Evolutionary conservation across 1,284 basidiomycete species (phyloP).

Genomic region (Blastosporella zonata): DNA sequence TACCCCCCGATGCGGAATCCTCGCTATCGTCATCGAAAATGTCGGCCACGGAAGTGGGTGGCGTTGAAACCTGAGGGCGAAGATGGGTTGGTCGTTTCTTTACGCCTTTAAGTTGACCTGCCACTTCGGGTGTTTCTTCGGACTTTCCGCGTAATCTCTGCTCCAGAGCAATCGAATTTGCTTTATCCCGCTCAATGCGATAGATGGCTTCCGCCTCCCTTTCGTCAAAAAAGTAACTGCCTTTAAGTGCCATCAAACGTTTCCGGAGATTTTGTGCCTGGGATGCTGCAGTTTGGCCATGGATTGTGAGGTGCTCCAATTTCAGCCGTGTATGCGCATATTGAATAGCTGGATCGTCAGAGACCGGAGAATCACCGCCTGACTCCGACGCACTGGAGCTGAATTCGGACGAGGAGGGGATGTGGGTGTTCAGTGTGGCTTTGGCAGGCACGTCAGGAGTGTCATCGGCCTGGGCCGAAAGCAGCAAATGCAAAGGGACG

Average conservation of each 20-base stretch:
- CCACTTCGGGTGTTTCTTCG: slow-evolving; percentile 2
- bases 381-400: slow-evolving; percentile 22
- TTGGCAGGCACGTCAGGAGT: slow-evolving; percentile 19
- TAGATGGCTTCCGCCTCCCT: slow-evolving; percentile 66
- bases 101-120: slow-evolving; percentile 1
- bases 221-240: slow-evolving; percentile 75
- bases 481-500: slow-evolving; percentile 27
- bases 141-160: slow-evolving; percentile 43
- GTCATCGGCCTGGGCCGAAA: slow-evolving; percentile 9
- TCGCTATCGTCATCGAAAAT: slow-evolving; percentile 57
- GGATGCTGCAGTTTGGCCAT: slow-evolving; percentile 15
- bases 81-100: slow-evolving; percentile 26
- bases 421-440: slow-evolving; percentile 20
- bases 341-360: slow-evolving; percentile 58
- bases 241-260: slow-evolving; percentile 53
- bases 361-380: slow-evolving; percentile 33
- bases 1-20: slow-evolving; percentile 53
- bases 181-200: slow-evolving; percentile 52
- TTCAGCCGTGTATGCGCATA: slow-evolving; percentile 62
- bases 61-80: slow-evolving; percentile 16
- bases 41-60: slow-evolving; percentile 30
- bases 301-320: slow-evolving; percentile 36
- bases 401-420: slow-evolving; percentile 16
- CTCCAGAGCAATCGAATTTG: slow-evolving; percentile 49
- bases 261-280: slow-evolving; percentile 42